Conservation (phyloP, 805 yeast species). For the Metschnikowia proteae region DNA sequence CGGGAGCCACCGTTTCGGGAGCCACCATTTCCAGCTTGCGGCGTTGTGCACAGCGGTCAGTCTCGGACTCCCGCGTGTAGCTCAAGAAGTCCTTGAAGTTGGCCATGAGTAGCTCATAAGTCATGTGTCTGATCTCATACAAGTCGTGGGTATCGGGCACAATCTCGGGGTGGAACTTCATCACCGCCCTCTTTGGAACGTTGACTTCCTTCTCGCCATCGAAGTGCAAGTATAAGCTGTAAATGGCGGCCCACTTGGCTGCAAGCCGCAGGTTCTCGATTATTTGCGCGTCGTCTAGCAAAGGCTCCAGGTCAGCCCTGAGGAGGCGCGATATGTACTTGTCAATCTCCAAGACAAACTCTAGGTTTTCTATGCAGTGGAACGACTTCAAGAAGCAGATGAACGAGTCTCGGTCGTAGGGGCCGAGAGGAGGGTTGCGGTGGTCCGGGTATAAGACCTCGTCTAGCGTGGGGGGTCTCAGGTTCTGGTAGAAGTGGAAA, state of each 20-base stretch:
- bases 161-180: conserved; percentile 17
- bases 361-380: conserved; percentile 38
- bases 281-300: conserved; percentile 10
- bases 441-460: conserved; percentile 14
- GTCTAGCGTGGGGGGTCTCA: conserved; percentile 20
- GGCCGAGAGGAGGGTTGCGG: conserved; percentile 12
- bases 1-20: neutral
- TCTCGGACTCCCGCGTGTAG: conserved; percentile 14
- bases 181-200: conserved; percentile 25
- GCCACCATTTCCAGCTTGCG: conserved; percentile 19
- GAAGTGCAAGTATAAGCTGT: conserved; percentile 24
- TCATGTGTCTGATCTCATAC: conserved; percentile 15
- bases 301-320: conserved; percentile 10
- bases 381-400: conserved; percentile 23
- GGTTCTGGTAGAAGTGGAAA: conserved; percentile 11
- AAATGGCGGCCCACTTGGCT: conserved; percentile 27
- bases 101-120: conserved; percentile 31
- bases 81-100: conserved; percentile 32
- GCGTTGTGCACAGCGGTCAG: conserved; percentile 9
- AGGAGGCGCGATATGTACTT: conserved; percentile 9
- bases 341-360: conserved; percentile 28
- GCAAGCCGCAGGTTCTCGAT: conserved; percentile 8
- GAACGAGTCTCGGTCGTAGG: conserved; percentile 21
- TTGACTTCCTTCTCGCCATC: conserved; percentile 34
- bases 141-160: conserved; percentile 20